Evolutionary conservation across 768 basidiomycete genomes (phyloP), one percentile per base, ranked within the genome.

Genomic region (Myochromella boudieri): DNA sequence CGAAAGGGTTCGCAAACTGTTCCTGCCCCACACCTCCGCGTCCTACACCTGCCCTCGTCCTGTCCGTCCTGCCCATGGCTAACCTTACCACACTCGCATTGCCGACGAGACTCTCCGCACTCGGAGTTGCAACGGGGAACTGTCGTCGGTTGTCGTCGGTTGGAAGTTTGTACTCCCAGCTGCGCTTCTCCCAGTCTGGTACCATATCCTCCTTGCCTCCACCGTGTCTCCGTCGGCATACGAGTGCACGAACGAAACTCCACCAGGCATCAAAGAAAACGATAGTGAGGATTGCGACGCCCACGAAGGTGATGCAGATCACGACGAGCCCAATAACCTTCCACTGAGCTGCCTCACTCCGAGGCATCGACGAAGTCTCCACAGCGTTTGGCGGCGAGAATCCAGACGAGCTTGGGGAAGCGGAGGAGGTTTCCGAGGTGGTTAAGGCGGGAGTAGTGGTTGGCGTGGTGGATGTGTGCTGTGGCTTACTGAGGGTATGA

Each of bases 241-340:
- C 34, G 38, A 79, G 56, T 37, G 80, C 81, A 27, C 71, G 65
- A 42, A 84, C 43, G 61, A 86, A 81, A 20, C 77, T 71, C 75
- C 76, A 82, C 75, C 85, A 82, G 27, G 80, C 75, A 65, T 90
- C 85, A 64, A 86, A 87, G 65, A 84, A 88, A 22, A 83, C 75
- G 44, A 81, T 67, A 6, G 74, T 66, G 39, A 87, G 69, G 53
- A 85, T 74, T 40, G 76, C 64, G 2, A 68, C 70, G 21, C 73
- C 82, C 42, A 88, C 67, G 28, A 78, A 70, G 38, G 74, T 81
- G 55, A 89, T 71, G n/a, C 75, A 70, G 49, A 86, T 77, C 45
- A 86, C 74, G 10, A 76, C 74, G 47, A 88, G 77, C 15, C 87
- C 86, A 42, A 88, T 74, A 36, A 84, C 74, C 63, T 85, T 84